Conservation (phyloP, 805 yeast genomes). For the Kodamaea hsintzibuensis region DNA sequence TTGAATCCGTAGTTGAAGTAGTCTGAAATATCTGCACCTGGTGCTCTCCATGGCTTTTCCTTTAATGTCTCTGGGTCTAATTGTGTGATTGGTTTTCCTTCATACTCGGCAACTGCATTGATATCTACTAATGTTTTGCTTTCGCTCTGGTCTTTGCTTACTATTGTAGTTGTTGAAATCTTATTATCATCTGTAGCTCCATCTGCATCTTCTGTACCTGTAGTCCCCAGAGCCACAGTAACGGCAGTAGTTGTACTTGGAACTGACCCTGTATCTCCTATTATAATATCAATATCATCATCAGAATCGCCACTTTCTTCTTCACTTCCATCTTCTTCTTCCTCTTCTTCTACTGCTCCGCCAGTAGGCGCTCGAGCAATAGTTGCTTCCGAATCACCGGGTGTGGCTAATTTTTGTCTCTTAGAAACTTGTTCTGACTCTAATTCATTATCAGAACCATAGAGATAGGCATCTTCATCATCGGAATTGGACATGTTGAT, state of each 20-base stretch:
- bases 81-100: slow-evolving; percentile 82
- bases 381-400: neutral
- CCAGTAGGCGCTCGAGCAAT: slow-evolving; percentile 12
- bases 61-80: slow-evolving; percentile 77
- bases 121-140: slow-evolving; percentile 57
- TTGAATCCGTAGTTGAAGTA: slow-evolving; percentile 97
- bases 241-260: slow-evolving; percentile 24
- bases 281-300: slow-evolving; percentile 82
- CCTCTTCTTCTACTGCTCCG: slow-evolving; percentile 15
- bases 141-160: slow-evolving; percentile 30
- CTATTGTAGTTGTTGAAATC: slow-evolving; percentile 36
- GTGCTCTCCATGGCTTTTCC: slow-evolving; percentile 98
- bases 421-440: slow-evolving; percentile 24
- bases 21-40: slow-evolving; percentile 93
- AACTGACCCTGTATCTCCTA: slow-evolving; percentile 40
- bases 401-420: slow-evolving; percentile 30
- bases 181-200: slow-evolving; percentile 21
- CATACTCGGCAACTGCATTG: slow-evolving; percentile 68
- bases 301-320: slow-evolving; percentile 46
- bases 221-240: slow-evolving; percentile 20
- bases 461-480: slow-evolving; percentile 70
- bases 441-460: slow-evolving; percentile 52
- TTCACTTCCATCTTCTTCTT: slow-evolving; percentile 23
- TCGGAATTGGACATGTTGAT: slow-evolving; percentile 32
- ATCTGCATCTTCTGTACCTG: slow-evolving; percentile 18